Percentiles rank a stretch among this genome's conserved stretches.
Conservation (phyloP, 805 yeast genomes). For the Yueomyces sinensis region DNA sequence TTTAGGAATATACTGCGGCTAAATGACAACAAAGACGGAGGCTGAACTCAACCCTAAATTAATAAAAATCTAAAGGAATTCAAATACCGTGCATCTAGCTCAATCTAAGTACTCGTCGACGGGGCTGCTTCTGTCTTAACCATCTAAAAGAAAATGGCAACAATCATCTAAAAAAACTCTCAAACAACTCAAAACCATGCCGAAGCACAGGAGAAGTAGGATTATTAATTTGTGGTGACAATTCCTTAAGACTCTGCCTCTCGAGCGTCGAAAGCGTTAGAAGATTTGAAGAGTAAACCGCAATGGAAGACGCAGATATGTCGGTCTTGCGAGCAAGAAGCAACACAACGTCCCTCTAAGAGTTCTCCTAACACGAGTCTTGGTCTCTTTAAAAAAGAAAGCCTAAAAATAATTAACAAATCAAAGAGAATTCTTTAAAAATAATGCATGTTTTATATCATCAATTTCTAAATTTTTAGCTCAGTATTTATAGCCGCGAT, state of each 20-base stretch:
- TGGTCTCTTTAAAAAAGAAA: no score
- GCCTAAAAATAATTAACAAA: no score
- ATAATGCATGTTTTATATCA: no score
- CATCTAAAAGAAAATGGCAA: conserved; percentile 31
- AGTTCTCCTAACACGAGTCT: conserved; percentile 17
- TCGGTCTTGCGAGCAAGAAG: conserved; percentile 9
- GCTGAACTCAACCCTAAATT: conserved; percentile 39
- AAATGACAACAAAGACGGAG: conserved; percentile 37
- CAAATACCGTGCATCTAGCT: conserved; percentile 35
- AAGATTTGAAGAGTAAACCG: conserved; percentile 12
- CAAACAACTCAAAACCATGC: conserved; percentile 19
- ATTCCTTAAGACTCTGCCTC: conserved; percentile 38
- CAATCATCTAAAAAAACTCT: conserved; percentile 24
- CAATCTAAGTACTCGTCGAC: conserved; percentile 87
- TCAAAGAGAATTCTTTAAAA: no score
- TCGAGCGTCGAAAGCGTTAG: conserved; percentile 46
- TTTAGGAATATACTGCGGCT: conserved; percentile 98
- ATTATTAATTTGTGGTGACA: conserved; percentile 3
- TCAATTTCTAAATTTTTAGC: no score
- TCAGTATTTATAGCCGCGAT: no score
- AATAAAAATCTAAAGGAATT: conserved; percentile 18
- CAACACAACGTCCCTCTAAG: conserved; percentile 13
- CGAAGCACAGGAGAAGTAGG: conserved; percentile 24
- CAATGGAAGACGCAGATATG: conserved; percentile 15
- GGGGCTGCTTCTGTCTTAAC: conserved; percentile 82